Evolutionary conservation across 768 basidiomycete species (phyloP), one percentile per base, ranked within the genome.

Genomic region (Tubosaeta sp.): DNA sequence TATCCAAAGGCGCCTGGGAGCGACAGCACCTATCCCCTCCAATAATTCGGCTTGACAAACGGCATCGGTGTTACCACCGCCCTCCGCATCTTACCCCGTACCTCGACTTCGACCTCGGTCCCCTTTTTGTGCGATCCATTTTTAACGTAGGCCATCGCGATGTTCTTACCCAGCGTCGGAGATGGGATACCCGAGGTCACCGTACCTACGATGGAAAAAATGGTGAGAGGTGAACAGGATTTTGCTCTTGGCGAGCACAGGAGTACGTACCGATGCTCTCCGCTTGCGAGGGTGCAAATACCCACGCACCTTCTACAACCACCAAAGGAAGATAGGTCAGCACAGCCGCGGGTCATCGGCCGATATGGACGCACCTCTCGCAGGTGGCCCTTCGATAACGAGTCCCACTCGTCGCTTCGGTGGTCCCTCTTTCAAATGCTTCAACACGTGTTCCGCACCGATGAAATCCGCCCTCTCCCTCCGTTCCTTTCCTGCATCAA

Each of bases 171-270:
- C 4, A 93, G 74, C 1, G 91, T 87, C 0, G 95, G 95, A 0
- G 93, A 93, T 13, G 97, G 97, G 56, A 98, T 97, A 43, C 95
- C 97, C 1, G 94, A 97, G 0, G 95, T 99, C 43, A 98, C 81
- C 12, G 71, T 65, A 33, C 92, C 91, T 67, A 45, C 13, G 12
- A 32, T 1, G 3, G 8, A n/a, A 50, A 82, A 65, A 26, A 5
- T 7, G 25, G 22, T 38, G 6, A 11, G 42, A 41, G 13, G 3
- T 6, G 12, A 31, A 43, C 14, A 19, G 8, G 1, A 29, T 29
- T 29, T 6, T 35, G 4, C 14, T 37, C 9, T 17, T 8, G 2
- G 9, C 27, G n/a, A 11, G 25, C 5, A 7, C n/a, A 12, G 16
- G 12, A 33, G 31, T 14, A 44, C 43, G 22, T 7, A 85, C 91